These are phyloP conservation scores for Boletus rubescentipes DNA, from an alignment of 768 basidiomycete species.

Conservation along the genomic window DNA sequence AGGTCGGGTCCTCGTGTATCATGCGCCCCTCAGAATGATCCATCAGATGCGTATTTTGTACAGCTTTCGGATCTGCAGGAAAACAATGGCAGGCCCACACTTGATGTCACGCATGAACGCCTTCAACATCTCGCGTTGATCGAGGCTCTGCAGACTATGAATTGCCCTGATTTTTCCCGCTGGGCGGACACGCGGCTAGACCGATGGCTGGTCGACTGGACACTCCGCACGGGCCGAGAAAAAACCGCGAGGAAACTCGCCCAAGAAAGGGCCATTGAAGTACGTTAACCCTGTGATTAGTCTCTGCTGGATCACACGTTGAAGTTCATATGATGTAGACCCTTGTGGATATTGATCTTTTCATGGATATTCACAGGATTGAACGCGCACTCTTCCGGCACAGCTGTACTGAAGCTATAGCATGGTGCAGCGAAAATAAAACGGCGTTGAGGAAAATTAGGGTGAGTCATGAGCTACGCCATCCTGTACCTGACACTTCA, in stretches of 20 bases:
- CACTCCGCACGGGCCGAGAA: conserved; percentile 74
- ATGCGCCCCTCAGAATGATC: conserved; percentile 8
- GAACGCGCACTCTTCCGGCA: conserved; percentile 73
- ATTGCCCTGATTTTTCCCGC: conserved; percentile 57
- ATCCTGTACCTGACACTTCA: conserved; percentile 10
- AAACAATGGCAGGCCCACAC: conserved; percentile 51
- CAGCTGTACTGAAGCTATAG: conserved; percentile 85
- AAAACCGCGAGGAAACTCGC: conserved; percentile 77
- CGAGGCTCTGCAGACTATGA: conserved; percentile 53
- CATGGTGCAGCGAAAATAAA: conserved; percentile 97
- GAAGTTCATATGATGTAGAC: conserved; percentile 45
- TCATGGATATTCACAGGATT: conserved; percentile 84
- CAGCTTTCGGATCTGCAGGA: conserved; percentile 53
- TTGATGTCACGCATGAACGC: conserved; percentile 73
- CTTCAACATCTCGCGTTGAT: conserved; percentile 66
- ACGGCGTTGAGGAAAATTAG: conserved; percentile 88
- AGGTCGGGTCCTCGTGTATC: conserved; percentile 50
- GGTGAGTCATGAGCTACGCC: conserved; percentile 40
- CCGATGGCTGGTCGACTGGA: conserved; percentile 93
- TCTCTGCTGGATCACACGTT: conserved; percentile 16
- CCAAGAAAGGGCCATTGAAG: conserved; percentile 76
- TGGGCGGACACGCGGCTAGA: conserved; percentile 84
- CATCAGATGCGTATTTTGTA: conserved; percentile 14
- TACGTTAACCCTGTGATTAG: conserved; percentile 37
- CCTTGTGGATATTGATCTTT: conserved; percentile 88